Conservation (phyloP, 1,139 yeast species). For the Candida gigantensis region DNA sequence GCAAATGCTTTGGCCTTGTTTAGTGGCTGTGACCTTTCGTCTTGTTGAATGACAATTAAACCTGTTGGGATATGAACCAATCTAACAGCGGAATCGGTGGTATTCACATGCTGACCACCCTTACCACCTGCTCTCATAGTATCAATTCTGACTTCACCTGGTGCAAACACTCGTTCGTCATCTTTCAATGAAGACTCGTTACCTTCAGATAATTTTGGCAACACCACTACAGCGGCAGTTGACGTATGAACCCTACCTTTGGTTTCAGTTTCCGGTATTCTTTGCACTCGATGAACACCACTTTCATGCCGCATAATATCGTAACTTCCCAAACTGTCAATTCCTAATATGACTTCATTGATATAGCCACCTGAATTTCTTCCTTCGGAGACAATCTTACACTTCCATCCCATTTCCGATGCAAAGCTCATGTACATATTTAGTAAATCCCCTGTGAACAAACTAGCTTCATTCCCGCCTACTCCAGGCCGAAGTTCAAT, state of each 20-base stretch:
- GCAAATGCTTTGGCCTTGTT: conserved; percentile 95
- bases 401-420: conserved; percentile 64
- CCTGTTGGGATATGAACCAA: conserved; percentile 93
- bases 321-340: conserved; percentile 78
- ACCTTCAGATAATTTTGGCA: conserved; percentile 74
- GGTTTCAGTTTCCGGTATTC: conserved; percentile 90
- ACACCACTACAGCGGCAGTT: conserved; percentile 91
- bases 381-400: conserved; percentile 59
- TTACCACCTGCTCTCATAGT: conserved; percentile 97
- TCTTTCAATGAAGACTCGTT: conserved; percentile 53
- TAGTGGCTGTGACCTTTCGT: conserved; percentile 91
- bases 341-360: conserved; percentile 72
- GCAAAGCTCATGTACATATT: conserved; percentile 82
- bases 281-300: conserved; percentile 94
- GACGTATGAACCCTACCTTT: conserved; percentile 96
- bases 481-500: conserved; percentile 92
- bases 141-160: conserved; percentile 88
- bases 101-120: conserved; percentile 98
- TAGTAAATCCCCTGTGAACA: conserved; percentile 78
- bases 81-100: conserved; percentile 96
- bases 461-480: conserved; percentile 92
- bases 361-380: conserved; percentile 62
- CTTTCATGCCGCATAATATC: conserved; percentile 78
- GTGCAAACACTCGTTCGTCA: conserved; percentile 77
- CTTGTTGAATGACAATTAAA: conserved; percentile 85